Base-by-base conservation (phyloP, 495 filamentous ascomycete species). In the Diplogelasinospora grovesii region DNA sequence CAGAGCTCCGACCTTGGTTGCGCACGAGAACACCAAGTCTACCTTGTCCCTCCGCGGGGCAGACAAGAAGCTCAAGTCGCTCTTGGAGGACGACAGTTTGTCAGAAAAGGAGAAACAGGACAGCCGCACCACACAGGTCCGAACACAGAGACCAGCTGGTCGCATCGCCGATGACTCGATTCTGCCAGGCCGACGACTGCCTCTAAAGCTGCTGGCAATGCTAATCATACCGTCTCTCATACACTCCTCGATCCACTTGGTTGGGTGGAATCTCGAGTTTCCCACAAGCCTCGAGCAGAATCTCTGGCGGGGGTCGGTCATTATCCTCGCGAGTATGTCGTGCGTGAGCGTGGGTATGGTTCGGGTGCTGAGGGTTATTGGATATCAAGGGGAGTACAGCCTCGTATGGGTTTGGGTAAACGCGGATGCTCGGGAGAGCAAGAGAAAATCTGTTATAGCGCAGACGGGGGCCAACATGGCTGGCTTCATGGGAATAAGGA, bases 391-490 rank as follows among this genome's bases (percentile, higher is more conserved):
- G 8, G 38, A 21, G 29, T 45, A 33, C 13, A 51, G 26, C 27
- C 16, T 47, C 30, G 13, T 47, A 13, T 44, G 48, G 41, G 44
- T 47, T 7, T 51, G 48, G 48, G 48, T 36, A 10, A 41, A 46
- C 30, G 24, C 19, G 15, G 23, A 41, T 18, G 27, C 39, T 2
- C 13, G 23, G 25, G 19, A n/a, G 24, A 1, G 26, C 8, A 7
- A 14, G 11, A 22, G 27, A 4, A 23, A n/a, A n/a, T n/a, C n/a
- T n/a, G n/a, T n/a, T n/a, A n/a, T n/a, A n/a, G n/a, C n/a, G n/a
- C n/a, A n/a, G n/a, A n/a, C n/a, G n/a, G n/a, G n/a, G n/a, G n/a
- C n/a, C n/a, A n/a, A n/a, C n/a, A n/a, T n/a, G n/a, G n/a, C n/a
- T n/a, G n/a, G n/a, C n/a, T n/a, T n/a, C n/a, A n/a, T n/a, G n/a